These are phyloP conservation scores for Forsythia suspensa DNA, from an alignment of 257 asterid genomes.

Conservation along the genomic window DNA sequence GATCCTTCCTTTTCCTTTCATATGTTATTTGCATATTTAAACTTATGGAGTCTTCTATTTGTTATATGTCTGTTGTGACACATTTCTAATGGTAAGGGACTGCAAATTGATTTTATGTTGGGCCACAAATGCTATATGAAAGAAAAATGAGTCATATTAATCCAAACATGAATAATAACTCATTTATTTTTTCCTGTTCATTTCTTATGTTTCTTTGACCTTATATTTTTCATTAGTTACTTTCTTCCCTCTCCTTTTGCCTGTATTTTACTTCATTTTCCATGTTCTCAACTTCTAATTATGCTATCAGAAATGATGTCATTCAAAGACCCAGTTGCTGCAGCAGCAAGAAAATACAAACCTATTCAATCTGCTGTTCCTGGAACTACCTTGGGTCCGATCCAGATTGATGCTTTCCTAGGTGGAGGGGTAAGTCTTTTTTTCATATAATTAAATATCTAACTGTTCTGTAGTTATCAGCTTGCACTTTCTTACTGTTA, in stretches of 20 bases:
- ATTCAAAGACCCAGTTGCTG: constrained; percentile 92
- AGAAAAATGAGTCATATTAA: neutral
- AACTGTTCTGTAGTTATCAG: neutral
- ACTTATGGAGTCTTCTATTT: constrained; percentile 13
- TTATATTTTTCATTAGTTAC: neutral
- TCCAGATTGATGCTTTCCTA: constrained; percentile 89
- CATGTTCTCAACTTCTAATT: constrained; percentile 15
- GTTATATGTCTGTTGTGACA: neutral
- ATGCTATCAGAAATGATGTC: constrained; percentile 78
- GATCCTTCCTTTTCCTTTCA: neutral
- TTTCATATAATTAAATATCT: constrained; percentile 1
- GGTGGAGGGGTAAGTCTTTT: constrained; percentile 75
- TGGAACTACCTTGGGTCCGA: constrained; percentile 98
- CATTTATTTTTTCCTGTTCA: no score
- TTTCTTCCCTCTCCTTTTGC: neutral
- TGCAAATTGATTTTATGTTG: neutral
- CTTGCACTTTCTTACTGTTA: neutral
- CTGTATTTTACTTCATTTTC: neutral
- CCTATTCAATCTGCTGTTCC: constrained; percentile 99
- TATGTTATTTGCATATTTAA: constrained; percentile 2
- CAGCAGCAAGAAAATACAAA: constrained; percentile 86
- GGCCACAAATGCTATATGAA: neutral
- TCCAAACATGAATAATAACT: neutral
- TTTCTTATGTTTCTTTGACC: constrained; percentile 16
- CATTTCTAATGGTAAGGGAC: neutral